Evolutionary conservation across 2,329 filamentous ascomycete genomes (phyloP), one percentile per base, ranked within the genome.

Genomic region (Xylaria sp.): DNA sequence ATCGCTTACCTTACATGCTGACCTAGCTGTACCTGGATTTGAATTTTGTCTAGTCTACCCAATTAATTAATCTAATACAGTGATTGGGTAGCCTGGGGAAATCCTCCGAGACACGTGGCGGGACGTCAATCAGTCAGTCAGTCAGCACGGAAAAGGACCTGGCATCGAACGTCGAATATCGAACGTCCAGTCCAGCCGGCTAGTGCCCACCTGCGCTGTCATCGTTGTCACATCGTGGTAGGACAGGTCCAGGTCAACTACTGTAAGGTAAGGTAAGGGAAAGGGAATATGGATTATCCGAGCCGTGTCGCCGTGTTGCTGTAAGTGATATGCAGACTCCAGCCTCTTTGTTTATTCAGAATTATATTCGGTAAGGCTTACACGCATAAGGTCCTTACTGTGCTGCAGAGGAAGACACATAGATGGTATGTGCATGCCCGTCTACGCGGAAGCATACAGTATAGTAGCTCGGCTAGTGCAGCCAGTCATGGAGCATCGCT

Each of bases 71-170:
- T 23, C 15, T 45, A n/a, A 23, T 47, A 21, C 28, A 31, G 14
- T n/a, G n/a, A n/a, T n/a, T n/a, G n/a, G 14, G 14, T 47, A 28
- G 37, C 17, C 7, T 7, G 46, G 60, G 61, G 57, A 60, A 64
- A 57, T 61, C 47, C 57, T 38, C 52, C 57, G 57, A 57, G n/a
- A 60, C 61, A 64, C 57, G 61, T 64, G 61, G 53, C 52, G 37
- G 57, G 21, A 52, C 57, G 35, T 31, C 28, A 31, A 31, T n/a
- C 28, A 31, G 28, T n/a, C n/a, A n/a, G n/a, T n/a, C n/a, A n/a
- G n/a, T 23, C 25, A 61, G 60, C 43, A 50, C 55, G 50, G 49
- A 56, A 51, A 31, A 15, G 21, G 21, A 15, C 42, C 42, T 14
- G 28, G 21, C 12, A 7, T 25, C 12, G 21, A 25, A 49, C 46